These are phyloP conservation scores for Mycena crocata DNA, from an alignment of 768 basidiomycete species.

Conservation along the genomic window DNA sequence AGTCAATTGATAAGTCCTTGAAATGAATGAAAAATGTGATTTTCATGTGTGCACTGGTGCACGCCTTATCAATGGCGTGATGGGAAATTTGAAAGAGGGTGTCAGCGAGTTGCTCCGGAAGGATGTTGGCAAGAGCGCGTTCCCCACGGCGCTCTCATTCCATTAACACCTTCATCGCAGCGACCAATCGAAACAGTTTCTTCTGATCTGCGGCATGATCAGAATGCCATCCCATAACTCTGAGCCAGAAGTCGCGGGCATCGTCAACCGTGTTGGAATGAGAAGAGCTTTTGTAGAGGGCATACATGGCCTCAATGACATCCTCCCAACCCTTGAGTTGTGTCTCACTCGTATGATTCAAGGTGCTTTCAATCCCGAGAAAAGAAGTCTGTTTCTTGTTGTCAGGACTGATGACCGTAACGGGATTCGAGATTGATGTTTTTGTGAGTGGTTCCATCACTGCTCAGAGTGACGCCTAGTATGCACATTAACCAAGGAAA, in stretches of 20 bases:
- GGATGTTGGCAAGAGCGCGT: no score
- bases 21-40: no score
- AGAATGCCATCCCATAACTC: conserved; percentile 24
- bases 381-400: conserved; percentile 9
- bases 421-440: conserved; percentile 28
- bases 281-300: background rate
- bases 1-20: no score
- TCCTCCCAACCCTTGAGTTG: conserved; percentile 34
- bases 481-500: no score
- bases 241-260: conserved; percentile 7
- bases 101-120: no score
- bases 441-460: conserved; percentile 34
- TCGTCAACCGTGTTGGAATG: background rate
- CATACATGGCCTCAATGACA: conserved; percentile 1
- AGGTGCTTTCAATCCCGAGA: conserved; percentile 1
- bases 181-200: conserved; percentile 18
- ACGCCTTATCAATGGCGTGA: no score
- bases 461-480: conserved; percentile 26
- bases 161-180: background rate
- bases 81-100: no score
- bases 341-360: conserved; percentile 37
- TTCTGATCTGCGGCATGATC: conserved; percentile 41
- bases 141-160: no score
- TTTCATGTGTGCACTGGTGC: no score
- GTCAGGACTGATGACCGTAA: conserved; percentile 10